Base-by-base conservation (phyloP, 2,329 filamentous ascomycete genomes). In the Alternaria triticimaculans region DNA sequence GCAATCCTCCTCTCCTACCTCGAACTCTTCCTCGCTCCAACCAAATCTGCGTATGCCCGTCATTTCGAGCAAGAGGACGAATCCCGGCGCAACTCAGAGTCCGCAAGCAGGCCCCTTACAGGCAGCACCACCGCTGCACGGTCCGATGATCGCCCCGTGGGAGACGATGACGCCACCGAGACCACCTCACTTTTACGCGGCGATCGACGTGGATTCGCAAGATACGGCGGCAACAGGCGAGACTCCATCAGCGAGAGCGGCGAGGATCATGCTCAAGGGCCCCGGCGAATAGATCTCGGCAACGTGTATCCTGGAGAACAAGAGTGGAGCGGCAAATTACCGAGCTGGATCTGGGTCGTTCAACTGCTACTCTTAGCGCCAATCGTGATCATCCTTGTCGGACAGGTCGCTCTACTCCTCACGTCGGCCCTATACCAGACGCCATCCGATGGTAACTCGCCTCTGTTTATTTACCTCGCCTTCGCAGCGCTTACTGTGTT, bases 271-370 rank as follows among this genome's bases (percentile, higher is more conserved):
- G 73, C 75, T 72, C 80, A 80, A 68, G 59, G 66, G 68, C 66
- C 75, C 61, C 81, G 85, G 7, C 61, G 67, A 43, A 44, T 72
- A 21, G 71, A 77, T 54, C 64, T 77, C 33, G 75, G 75, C 30
- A 64, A 70, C 43, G 64, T 73, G 14, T 94, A 90, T 74, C 87
- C 87, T 12, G 83, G 88, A 57, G 96, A 98, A 76, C 96, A 98
- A 79, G 82, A 86, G 14, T 99, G 96, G 96, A 97, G 93, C 55
- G 87, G 87, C 5, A 86, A 86, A 41, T 82, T 98, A 58, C 93
- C 93, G 1, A 88, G 86, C 48, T 97, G 92, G 91, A 89, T 92
- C 18, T 99, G 96, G 96, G 80, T 96, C 45, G 71, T 97, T 18
- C 94, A 99, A 74, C 90, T 97, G 68, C 82, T 98, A 4, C 76